Evolutionary conservation across 2,329 filamentous ascomycete genomes (phyloP).

Genomic region (Pseudogymnoascus sp.): DNA sequence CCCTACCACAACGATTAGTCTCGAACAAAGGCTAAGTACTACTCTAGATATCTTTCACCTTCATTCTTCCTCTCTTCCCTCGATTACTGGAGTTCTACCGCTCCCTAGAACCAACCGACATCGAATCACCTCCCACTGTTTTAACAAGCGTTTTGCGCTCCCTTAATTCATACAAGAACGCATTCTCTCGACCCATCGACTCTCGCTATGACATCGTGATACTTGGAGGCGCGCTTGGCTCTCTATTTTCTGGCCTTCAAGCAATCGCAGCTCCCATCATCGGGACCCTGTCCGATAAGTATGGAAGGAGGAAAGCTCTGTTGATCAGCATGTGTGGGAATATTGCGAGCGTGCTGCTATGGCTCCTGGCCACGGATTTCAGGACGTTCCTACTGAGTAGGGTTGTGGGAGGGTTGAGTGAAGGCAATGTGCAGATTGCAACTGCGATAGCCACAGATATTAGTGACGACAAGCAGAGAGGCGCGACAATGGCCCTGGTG

Average conservation of each 20-base stretch:
- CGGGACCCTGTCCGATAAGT: conserved; percentile 75
- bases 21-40: conserved; percentile 5
- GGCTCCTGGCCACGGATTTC: conserved; percentile 91
- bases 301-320: conserved; percentile 80
- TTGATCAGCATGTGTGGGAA: conserved; percentile 91
- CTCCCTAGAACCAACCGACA: conserved; percentile 56
- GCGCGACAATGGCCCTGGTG: conserved; percentile 91
- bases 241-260: conserved; percentile 84
- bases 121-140: conserved; percentile 50
- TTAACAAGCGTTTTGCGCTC: conserved; percentile 73
- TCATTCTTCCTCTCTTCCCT: conserved; percentile 93
- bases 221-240: conserved; percentile 86
- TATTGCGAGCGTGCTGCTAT: conserved; percentile 84
- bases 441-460: conserved; percentile 96
- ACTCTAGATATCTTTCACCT: conserved; percentile 86
- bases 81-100: conserved; percentile 95
- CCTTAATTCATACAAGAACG: conserved; percentile 89
- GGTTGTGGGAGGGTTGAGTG: conserved; percentile 84
- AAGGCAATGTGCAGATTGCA: conserved; percentile 94
- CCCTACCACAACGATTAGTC: conserved; percentile 11
- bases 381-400: conserved; percentile 91
- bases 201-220: conserved; percentile 96
- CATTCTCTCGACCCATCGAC: conserved; percentile 87
- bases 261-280: conserved; percentile 89
- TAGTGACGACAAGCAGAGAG: conserved; percentile 74